Conservation (phyloP, 2,329 filamentous ascomycete genomes). For the Neopestalotiopsis sp. region DNA sequence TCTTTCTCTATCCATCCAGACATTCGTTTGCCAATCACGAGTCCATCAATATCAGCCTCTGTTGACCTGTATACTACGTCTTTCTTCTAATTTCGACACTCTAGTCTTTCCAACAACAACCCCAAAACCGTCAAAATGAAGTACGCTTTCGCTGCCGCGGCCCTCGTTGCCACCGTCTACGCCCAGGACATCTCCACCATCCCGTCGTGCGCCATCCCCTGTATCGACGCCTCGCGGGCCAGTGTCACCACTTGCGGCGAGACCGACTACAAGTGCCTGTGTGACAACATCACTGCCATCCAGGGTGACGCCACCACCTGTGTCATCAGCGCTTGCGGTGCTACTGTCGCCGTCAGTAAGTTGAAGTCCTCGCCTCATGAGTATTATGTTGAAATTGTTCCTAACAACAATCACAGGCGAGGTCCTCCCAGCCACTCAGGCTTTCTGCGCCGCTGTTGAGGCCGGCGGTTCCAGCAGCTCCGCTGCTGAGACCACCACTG, state of each 20-base stretch:
- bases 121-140: conserved; percentile 29
- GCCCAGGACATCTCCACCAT: conserved; percentile 31
- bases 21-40: conserved; percentile 14
- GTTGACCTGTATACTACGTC: conserved; percentile 17
- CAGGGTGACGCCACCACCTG: conserved; percentile 27
- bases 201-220: conserved; percentile 30
- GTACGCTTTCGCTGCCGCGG: conserved; percentile 28
- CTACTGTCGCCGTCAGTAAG: conserved; percentile 24
- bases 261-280: conserved; percentile 33
- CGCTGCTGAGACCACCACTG: neutral
- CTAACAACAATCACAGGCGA: conserved; percentile 11
- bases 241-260: conserved; percentile 25
- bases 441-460: conserved; percentile 29
- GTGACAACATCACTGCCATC: conserved; percentile 28
- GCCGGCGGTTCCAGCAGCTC: conserved; percentile 20
- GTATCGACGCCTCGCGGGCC: conserved; percentile 28
- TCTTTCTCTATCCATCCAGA: conserved; percentile 7
- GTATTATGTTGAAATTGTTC: neutral
- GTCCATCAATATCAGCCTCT: conserved; percentile 3
- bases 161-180: conserved; percentile 27
- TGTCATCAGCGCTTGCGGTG: conserved; percentile 29
- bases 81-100: neutral
- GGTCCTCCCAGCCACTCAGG: conserved; percentile 30
- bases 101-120: neutral
- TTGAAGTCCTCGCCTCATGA: neutral